Evolutionary conservation across 371 early-diverging fungal species (phyloP).

Genomic region (Choanephora cucurbitarum): DNA sequence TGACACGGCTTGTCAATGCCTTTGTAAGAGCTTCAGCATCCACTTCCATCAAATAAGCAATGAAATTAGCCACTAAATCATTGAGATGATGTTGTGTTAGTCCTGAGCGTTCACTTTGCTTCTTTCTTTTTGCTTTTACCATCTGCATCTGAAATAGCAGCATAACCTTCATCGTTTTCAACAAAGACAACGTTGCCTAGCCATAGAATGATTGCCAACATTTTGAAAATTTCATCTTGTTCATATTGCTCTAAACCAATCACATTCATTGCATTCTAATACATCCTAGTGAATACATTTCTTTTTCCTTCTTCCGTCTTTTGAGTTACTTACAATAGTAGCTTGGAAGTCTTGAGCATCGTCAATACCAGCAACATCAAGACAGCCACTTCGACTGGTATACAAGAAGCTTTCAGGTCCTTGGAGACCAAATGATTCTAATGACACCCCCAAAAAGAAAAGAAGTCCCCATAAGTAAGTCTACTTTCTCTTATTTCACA

Average conservation of each 20-base stretch:
- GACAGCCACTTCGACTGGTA: slow-evolving; percentile 73
- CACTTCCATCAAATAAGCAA: slow-evolving; percentile 79
- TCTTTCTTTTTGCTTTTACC: slow-evolving; percentile 35
- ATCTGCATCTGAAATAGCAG: slow-evolving; percentile 65
- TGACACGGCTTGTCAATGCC: slow-evolving; percentile 68
- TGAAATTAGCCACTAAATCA: slow-evolving; percentile 66
- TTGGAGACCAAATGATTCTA: slow-evolving; percentile 75
- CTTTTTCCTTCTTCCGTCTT: too few relatives aligned
- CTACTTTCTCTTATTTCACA: too few relatives aligned
- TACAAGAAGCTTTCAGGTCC: slow-evolving; percentile 84
- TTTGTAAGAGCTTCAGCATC: slow-evolving; percentile 64
- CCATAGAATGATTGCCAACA: slow-evolving; percentile 84
- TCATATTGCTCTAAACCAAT: slow-evolving; percentile 76
- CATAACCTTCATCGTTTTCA: slow-evolving; percentile 68
- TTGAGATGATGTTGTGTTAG: background rate
- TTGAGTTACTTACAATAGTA: slow-evolving; percentile 66
- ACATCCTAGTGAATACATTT: too few relatives aligned
- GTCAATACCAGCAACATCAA: slow-evolving; percentile 82
- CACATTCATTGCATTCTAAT: slow-evolving; percentile 75
- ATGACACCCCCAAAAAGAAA: background rate
- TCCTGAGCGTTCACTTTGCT: too few relatives aligned
- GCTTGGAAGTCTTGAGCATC: slow-evolving; percentile 75
- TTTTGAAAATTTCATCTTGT: slow-evolving; percentile 79
- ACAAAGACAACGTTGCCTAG: slow-evolving; percentile 79
- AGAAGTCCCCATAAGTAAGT: background rate